These are phyloP conservation scores for Calocybe cyanea DNA, from an alignment of 768 basidiomycete genomes.

Conservation along the genomic window DNA sequence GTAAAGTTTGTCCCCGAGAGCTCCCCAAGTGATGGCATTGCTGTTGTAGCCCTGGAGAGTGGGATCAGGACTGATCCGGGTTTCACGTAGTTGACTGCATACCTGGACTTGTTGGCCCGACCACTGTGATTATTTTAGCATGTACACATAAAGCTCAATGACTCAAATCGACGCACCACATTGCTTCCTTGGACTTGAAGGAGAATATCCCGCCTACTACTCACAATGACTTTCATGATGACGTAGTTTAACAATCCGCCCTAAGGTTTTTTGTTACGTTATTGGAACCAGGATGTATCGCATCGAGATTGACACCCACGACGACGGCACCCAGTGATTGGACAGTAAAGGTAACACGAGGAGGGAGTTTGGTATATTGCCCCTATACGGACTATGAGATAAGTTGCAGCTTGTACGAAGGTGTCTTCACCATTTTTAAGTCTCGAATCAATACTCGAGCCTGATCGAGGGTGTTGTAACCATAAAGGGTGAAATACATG, in stretches of 20 bases:
- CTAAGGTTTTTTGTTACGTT: conserved; percentile 9
- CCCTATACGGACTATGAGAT: conserved; percentile 14
- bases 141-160: neutral
- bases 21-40: conserved; percentile 57
- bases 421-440: conserved; percentile 41
- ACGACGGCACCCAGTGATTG: conserved; percentile 55
- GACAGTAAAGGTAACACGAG: conserved; percentile 58
- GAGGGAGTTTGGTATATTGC: conserved; percentile 57
- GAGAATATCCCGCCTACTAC: conserved; percentile 42
- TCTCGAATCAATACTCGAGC: conserved; percentile 53
- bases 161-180: conserved; percentile 38
- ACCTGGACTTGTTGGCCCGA: conserved; percentile 38
- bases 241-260: conserved; percentile 41
- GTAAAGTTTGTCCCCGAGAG: conserved; percentile 45
- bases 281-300: neutral
- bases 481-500: conserved; percentile 43
- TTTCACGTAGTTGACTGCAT: neutral
- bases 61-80: neutral
- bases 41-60: conserved; percentile 32
- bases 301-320: conserved; percentile 26
- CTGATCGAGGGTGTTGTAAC: conserved; percentile 45
- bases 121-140: conserved; percentile 30
- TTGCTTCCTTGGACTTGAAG: conserved; percentile 50
- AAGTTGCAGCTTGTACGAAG: neutral
- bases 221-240: conserved; percentile 55